Percentiles rank a stretch among this genome's conserved stretches.
phyloP scores from a whole-genome alignment of 441 rosid genomes.

The Heliophila coronopifolia region DNA sequence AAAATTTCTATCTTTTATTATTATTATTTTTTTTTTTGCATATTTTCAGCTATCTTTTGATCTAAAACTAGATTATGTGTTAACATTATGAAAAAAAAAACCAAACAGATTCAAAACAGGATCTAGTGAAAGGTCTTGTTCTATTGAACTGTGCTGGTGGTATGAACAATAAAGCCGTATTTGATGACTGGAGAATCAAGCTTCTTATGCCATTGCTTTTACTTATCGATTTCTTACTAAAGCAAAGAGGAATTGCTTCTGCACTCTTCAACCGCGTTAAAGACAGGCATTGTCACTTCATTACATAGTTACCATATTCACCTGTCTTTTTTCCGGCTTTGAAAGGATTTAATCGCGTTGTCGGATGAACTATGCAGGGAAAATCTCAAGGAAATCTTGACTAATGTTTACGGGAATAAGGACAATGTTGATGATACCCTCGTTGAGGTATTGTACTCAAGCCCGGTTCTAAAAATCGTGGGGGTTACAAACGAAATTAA shows the following conservation, averaged over 20 bases:
- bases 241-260: slow-evolving; percentile 56
- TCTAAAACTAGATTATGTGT: neutral
- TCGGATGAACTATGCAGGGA: slow-evolving; percentile 42
- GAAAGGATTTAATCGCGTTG: neutral
- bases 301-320: neutral
- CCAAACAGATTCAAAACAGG: slow-evolving; percentile 41
- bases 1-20: neutral
- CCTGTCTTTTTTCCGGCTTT: neutral
- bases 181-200: slow-evolving; percentile 95
- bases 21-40: neutral
- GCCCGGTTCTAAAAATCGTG: too few relatives aligned
- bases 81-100: neutral
- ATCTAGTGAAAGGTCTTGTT: slow-evolving; percentile 61
- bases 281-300: slow-evolving; percentile 38
- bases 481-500: too few relatives aligned
- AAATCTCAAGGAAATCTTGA: slow-evolving; percentile 51
- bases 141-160: slow-evolving; percentile 88
- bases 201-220: slow-evolving; percentile 59
- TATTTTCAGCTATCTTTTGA: neutral
- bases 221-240: slow-evolving; percentile 65
- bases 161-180: slow-evolving; percentile 87
- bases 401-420: slow-evolving; percentile 63
- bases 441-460: slow-evolving; percentile 66
- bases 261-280: slow-evolving; percentile 65
- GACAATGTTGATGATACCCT: slow-evolving; percentile 72